A percentile compares a stretch with the other conserved stretches of the same genome.
Evolutionary conservation across 1,284 basidiomycete species (phyloP).

Genomic region (Hemileia vastatrix): DNA sequence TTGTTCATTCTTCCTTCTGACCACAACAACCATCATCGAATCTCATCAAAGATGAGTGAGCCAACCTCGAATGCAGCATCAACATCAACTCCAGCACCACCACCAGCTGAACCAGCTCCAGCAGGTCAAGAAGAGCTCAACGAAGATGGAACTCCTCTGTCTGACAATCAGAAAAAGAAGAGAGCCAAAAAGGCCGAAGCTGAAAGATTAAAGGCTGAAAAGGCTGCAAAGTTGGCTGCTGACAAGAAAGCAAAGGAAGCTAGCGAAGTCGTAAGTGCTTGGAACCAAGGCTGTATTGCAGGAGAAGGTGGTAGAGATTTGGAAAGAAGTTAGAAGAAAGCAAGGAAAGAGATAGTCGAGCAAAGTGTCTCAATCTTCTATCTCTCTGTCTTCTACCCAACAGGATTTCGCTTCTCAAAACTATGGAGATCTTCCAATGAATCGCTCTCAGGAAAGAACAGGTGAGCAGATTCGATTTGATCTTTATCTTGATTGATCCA

Average conservation of each 20-base stretch:
- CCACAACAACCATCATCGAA: too few relatives aligned
- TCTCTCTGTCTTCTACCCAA: too few relatives aligned
- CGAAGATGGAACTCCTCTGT: slow-evolving; percentile 53
- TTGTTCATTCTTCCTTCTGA: too few relatives aligned
- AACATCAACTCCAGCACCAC: neutral
- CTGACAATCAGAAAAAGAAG: slow-evolving; percentile 89
- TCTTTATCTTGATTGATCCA: too few relatives aligned
- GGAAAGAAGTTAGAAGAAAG: too few relatives aligned
- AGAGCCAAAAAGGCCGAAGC: slow-evolving; percentile 86
- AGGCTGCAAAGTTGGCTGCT: slow-evolving; percentile 70
- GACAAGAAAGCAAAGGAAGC: slow-evolving; percentile 64
- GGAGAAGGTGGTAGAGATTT: too few relatives aligned
- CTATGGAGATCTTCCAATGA: slow-evolving; percentile 81
- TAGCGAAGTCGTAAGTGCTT: slow-evolving; percentile 53
- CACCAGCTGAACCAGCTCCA: neutral
- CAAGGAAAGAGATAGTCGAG: too few relatives aligned
- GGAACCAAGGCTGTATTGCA: too few relatives aligned
- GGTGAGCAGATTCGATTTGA: too few relatives aligned
- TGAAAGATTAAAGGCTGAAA: slow-evolving; percentile 55
- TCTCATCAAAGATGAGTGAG: neutral
- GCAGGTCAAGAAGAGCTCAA: slow-evolving; percentile 19
- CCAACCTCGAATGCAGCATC: neutral
- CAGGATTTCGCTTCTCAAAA: slow-evolving; percentile 74
- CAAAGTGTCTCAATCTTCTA: too few relatives aligned
- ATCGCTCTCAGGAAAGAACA: slow-evolving; percentile 68